A percentile compares a stretch with the other conserved stretches of the same genome.
Conservation (phyloP, 805 yeast genomes). For the Brettanomyces naardenensis region DNA sequence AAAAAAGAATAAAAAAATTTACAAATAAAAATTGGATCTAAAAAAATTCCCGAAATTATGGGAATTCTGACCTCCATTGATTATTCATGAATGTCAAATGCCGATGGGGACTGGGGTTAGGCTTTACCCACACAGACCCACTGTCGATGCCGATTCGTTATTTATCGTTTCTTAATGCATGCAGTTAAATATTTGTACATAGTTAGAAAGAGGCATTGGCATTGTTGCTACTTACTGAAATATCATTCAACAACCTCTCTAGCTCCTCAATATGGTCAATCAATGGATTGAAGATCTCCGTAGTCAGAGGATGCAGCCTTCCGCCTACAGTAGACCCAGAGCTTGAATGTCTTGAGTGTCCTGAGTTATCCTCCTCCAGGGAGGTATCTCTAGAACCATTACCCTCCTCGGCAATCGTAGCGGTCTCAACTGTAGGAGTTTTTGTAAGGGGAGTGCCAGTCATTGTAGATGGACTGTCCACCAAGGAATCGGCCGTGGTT, state of each 20-base stretch:
- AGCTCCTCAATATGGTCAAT: constrained; percentile 34
- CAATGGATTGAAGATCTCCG: constrained; percentile 50
- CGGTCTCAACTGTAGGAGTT: neutral
- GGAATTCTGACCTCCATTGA: no score
- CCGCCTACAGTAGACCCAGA: constrained; percentile 1
- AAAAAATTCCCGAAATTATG: no score
- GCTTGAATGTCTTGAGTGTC: no score
- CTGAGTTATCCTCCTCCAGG: neutral
- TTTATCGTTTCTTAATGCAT: no score
- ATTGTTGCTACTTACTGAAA: neutral
- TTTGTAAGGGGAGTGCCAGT: neutral
- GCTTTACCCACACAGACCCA: no score
- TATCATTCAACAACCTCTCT: constrained; percentile 20
- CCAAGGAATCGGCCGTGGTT: constrained; percentile 5
- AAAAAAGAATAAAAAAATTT: neutral
- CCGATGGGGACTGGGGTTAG: no score
- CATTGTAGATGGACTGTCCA: constrained; percentile 3
- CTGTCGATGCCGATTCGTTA: no score
- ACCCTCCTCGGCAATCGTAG: neutral
- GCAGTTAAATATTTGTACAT: no score
- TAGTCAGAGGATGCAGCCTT: constrained; percentile 36
- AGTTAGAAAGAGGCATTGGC: no score
- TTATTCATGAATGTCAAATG: no score
- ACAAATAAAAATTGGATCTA: no score
- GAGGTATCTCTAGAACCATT: neutral